Evolutionary conservation across 2,329 filamentous ascomycete species (phyloP).

Genomic region (Fusarium abutilonis): DNA sequence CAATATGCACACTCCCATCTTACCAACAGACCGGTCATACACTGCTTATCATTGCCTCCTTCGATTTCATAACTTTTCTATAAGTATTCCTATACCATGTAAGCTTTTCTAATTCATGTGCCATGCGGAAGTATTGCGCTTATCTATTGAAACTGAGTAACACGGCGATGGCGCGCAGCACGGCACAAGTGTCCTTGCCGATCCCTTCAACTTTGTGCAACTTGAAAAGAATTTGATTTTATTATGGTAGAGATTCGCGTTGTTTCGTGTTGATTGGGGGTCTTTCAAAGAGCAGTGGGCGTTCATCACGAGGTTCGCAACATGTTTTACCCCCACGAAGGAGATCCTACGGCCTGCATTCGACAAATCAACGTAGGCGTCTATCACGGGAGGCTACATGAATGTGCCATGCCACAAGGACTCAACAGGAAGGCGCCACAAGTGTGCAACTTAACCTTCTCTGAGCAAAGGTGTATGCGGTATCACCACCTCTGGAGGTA

Average conservation of each 20-base stretch:
- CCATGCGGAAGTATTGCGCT: slow-evolving; percentile 59
- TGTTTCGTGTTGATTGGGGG: neutral
- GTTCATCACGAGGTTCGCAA: no score
- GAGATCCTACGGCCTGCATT: slow-evolving; percentile 77
- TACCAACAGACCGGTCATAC: neutral
- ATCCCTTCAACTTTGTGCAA: slow-evolving; percentile 72
- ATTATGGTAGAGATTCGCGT: neutral
- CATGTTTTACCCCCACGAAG: slow-evolving; percentile 68
- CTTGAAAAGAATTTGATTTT: slow-evolving; percentile 65
- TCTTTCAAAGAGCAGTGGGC: no score
- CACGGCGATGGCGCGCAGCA: slow-evolving; percentile 71
- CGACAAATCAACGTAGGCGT: slow-evolving; percentile 79
- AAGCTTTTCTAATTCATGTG: slow-evolving; percentile 69
- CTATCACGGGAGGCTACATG: slow-evolving; percentile 75
- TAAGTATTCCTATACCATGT: slow-evolving; percentile 74
- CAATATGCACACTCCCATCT: neutral
- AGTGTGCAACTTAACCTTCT: slow-evolving; percentile 81
- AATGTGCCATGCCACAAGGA: slow-evolving; percentile 91
- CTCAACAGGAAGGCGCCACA: slow-evolving; percentile 82
- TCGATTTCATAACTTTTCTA: slow-evolving; percentile 76
- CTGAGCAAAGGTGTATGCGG: slow-evolving; percentile 57
- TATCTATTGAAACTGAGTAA: slow-evolving; percentile 72
- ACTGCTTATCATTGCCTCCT: slow-evolving; percentile 65
- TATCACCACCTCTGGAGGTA: slow-evolving; percentile 63
- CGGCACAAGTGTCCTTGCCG: slow-evolving; percentile 73